Evolutionary conservation across 352 stramenopile genomes (phyloP).

Genomic region (Pseudoperonospora humuli): DNA sequence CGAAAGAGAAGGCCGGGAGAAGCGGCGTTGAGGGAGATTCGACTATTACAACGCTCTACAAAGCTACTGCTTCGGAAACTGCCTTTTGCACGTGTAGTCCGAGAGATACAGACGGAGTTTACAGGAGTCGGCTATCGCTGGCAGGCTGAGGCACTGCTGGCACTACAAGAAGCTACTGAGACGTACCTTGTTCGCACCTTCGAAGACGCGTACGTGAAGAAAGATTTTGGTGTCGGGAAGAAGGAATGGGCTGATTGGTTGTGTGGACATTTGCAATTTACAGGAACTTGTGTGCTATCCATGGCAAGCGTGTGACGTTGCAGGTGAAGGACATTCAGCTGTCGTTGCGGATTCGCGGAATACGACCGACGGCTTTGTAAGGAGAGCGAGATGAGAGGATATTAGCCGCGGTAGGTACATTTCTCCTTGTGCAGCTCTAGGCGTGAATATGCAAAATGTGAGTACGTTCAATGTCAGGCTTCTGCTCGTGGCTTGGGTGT

Average conservation of each 20-base stretch:
- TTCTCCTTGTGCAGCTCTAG: too few species aligned
- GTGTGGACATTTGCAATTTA: background rate
- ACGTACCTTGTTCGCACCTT: slow-evolving; percentile 94
- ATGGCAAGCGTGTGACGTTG: slow-evolving; percentile 93
- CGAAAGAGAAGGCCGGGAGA: slow-evolving; percentile 56
- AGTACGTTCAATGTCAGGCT: too few species aligned
- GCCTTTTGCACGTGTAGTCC: slow-evolving; percentile 94
- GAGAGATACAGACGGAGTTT: slow-evolving; percentile 89
- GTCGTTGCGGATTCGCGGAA: slow-evolving; percentile 87
- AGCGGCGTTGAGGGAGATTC: slow-evolving; percentile 92
- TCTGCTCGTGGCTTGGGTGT: too few species aligned
- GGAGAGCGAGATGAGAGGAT: background rate
- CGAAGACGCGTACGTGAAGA: slow-evolving; percentile 81
- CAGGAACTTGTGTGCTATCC: slow-evolving; percentile 94
- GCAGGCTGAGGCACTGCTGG: slow-evolving; percentile 89
- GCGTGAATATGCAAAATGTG: too few species aligned
- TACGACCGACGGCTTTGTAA: slow-evolving; percentile 28
- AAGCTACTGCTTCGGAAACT: slow-evolving; percentile 94
- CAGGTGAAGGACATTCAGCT: slow-evolving; percentile 95
- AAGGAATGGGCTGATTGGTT: background rate
- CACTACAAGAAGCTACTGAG: slow-evolving; percentile 90
- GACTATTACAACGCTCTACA: slow-evolving; percentile 91
- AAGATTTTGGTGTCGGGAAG: background rate
- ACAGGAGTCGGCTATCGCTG: slow-evolving; percentile 77
- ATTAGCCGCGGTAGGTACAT: too few species aligned